These are phyloP conservation scores for Colletotrichum echinochloae DNA, from an alignment of 2,329 filamentous ascomycete species.

Conservation along the genomic window DNA sequence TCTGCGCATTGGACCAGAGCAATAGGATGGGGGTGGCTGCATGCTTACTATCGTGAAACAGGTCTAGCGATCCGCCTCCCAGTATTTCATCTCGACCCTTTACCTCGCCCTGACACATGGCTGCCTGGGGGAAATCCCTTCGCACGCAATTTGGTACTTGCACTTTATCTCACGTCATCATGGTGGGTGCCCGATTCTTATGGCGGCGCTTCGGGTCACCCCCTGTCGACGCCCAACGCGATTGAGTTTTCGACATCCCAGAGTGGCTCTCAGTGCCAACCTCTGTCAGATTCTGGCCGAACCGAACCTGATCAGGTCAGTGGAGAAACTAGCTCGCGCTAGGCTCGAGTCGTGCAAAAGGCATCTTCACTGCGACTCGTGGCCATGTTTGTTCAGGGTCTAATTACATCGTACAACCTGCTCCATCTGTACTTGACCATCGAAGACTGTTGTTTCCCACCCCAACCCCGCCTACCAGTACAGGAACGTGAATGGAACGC, in stretches of 20 bases:
- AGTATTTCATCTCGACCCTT: constrained; percentile 6
- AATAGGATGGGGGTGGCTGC: no score
- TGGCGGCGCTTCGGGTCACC: constrained; percentile 1
- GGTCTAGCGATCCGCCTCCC: neutral
- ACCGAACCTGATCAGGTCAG: neutral
- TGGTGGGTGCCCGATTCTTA: neutral
- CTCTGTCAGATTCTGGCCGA: neutral
- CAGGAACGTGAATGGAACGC: neutral
- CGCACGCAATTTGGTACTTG: neutral
- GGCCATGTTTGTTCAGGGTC: neutral
- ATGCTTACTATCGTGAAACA: no score
- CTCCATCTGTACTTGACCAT: neutral
- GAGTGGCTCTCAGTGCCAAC: neutral
- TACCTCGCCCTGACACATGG: neutral
- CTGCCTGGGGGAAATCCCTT: constrained; percentile 17
- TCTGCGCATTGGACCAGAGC: neutral
- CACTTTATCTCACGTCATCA: constrained; percentile 17
- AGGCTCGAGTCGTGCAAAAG: constrained; percentile 30
- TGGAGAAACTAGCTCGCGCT: neutral
- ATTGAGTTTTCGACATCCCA: constrained; percentile 33
- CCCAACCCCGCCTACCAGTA: neutral
- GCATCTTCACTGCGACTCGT: neutral
- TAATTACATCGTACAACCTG: neutral
- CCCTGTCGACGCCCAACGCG: constrained; percentile 29
- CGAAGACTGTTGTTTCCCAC: neutral